Percentiles rank a stretch among this genome's conserved stretches.
Evolutionary conservation across 192 early-diverging fungal genomes (phyloP).

Genomic region (Chytriomyces hyalinus): DNA sequence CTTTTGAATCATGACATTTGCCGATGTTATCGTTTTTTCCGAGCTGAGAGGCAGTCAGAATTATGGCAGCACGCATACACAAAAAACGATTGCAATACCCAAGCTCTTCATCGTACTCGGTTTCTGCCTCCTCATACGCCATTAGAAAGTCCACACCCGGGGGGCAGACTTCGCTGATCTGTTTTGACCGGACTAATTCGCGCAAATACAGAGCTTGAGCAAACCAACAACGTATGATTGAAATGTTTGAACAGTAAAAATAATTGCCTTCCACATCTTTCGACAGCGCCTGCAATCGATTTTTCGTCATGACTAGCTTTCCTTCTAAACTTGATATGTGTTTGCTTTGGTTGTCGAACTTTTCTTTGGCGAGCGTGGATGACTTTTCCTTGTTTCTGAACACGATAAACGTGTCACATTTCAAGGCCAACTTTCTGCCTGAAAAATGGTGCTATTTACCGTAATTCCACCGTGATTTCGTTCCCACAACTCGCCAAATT

Average conservation of each 20-base stretch:
- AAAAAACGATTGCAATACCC: constrained; percentile 18
- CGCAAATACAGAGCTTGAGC: not conserved
- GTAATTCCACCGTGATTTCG: constrained; percentile 6
- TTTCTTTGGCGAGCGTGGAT: constrained; percentile 2
- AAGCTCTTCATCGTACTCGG: constrained; percentile 43
- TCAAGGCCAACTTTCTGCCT: not conserved
- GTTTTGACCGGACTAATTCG: constrained; percentile 13
- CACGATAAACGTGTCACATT: not conserved
- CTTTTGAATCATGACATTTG: constrained; percentile 23
- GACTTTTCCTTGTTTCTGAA: constrained; percentile 26
- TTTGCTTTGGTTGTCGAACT: constrained; percentile 17
- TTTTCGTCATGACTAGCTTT: constrained; percentile 24
- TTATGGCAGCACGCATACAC: not conserved
- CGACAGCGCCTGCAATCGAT: constrained; percentile 17
- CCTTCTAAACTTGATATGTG: constrained; percentile 35
- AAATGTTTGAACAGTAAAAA: not conserved
- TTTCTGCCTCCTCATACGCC: constrained; percentile 41
- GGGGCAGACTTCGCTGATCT: constrained; percentile 30
- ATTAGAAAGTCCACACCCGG: constrained; percentile 38
- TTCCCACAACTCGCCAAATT: constrained; percentile 22
- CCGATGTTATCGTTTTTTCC: constrained; percentile 16
- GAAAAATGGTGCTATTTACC: not conserved
- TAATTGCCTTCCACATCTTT: constrained; percentile 37
- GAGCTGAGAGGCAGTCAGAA: constrained; percentile 8
- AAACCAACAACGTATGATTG: not conserved